phyloP scores from a whole-genome alignment of 441 rosid genomes.

The Omphalea diandra region DNA sequence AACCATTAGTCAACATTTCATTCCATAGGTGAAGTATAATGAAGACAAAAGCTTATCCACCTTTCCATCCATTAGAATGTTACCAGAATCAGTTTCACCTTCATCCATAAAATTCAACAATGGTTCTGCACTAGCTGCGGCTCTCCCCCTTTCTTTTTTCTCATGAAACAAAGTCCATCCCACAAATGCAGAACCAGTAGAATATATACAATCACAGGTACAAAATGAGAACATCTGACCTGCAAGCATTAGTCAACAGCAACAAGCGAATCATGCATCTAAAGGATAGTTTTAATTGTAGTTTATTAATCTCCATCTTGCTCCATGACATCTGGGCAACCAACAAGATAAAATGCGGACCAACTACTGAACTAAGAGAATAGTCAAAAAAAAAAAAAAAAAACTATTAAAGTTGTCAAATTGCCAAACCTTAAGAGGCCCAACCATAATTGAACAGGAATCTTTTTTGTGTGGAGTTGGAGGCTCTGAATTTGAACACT shows the following conservation, averaged over 20 bases:
- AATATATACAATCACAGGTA: slow-evolving; percentile 59
- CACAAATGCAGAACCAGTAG: slow-evolving; percentile 62
- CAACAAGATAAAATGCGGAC: no score
- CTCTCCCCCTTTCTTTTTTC: slow-evolving; percentile 38
- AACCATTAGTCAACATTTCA: not conserved
- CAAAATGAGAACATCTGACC: slow-evolving; percentile 81
- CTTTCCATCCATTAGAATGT: slow-evolving; percentile 37
- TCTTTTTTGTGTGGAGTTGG: slow-evolving; percentile 49
- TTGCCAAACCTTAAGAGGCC: slow-evolving; percentile 64
- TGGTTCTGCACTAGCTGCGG: slow-evolving; percentile 46
- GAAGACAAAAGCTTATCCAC: slow-evolving; percentile 1
- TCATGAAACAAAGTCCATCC: slow-evolving; percentile 72
- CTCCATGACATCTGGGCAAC: no score
- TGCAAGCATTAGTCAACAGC: slow-evolving; percentile 37
- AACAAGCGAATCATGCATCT: not conserved
- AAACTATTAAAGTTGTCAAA: slow-evolving; percentile 16
- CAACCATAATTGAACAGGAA: slow-evolving; percentile 64
- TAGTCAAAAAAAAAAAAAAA: slow-evolving; percentile 14
- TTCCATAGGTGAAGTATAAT: not conserved
- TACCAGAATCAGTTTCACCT: slow-evolving; percentile 40
- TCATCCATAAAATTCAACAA: slow-evolving; percentile 46
- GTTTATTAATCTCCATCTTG: not conserved
- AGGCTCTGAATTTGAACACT: slow-evolving; percentile 57
- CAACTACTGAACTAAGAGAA: not conserved
- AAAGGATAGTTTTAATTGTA: not conserved